A percentile compares a stretch with the other conserved stretches of the same genome.
phyloP scores from a whole-genome alignment of 2,329 filamentous ascomycete species.

The Basipetospora sp. region DNA sequence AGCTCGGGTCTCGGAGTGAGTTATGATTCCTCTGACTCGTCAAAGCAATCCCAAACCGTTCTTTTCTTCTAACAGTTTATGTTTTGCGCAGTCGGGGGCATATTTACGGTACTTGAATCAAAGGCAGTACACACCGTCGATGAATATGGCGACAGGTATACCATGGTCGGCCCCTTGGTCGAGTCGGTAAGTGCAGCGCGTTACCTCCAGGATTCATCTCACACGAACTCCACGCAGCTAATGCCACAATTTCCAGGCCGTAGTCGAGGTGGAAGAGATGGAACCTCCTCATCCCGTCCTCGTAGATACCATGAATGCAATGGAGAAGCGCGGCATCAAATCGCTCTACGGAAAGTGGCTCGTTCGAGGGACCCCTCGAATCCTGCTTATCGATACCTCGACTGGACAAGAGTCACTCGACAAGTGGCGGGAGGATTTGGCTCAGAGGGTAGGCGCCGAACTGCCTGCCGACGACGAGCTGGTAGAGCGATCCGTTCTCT shows the following conservation, averaged over 20 bases:
- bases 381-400: conserved; percentile 2
- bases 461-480: neutral
- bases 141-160: conserved; percentile 2
- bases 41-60: too few species aligned
- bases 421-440: conserved; percentile 3
- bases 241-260: neutral
- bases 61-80: too few species aligned
- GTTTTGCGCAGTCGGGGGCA: conserved; percentile 4
- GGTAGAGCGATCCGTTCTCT: neutral
- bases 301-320: neutral
- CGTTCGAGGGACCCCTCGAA: conserved; percentile 2
- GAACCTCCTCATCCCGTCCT: neutral
- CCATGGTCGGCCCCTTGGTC: conserved; percentile 2
- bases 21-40: too few species aligned
- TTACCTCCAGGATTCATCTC: too few species aligned
- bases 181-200: neutral
- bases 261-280: conserved; percentile 1
- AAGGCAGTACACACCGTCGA: neutral
- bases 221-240: too few species aligned
- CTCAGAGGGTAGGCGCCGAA: neutral
- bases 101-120: conserved; percentile 2
- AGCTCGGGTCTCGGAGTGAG: too few species aligned
- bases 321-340: neutral
- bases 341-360: conserved; percentile 3
- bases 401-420: neutral